phyloP scores from a whole-genome alignment of 1,284 basidiomycete genomes.

The Microbotryum saponariae region DNA sequence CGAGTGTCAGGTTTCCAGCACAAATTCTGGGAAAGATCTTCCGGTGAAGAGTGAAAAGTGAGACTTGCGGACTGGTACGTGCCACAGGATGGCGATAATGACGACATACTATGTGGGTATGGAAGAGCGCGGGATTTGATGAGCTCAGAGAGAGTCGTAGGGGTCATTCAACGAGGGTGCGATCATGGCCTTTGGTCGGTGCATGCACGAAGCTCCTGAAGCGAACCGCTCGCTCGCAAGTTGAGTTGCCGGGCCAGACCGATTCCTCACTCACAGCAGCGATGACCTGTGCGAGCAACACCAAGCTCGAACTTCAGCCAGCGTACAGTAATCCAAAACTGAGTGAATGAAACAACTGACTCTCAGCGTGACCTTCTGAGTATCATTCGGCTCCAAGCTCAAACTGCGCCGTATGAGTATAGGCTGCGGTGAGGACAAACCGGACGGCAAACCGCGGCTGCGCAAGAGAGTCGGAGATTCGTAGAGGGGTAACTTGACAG shows the following conservation, averaged over 20 bases:
- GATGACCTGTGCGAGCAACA: conserved; percentile 33
- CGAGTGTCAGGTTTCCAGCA: no score
- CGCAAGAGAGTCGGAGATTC: no score
- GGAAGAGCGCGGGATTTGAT: background rate
- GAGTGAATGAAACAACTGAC: no score
- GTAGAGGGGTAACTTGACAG: background rate
- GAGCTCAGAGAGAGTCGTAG: background rate
- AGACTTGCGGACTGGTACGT: conserved; percentile 61
- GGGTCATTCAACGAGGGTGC: no score
- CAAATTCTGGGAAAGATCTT: conserved; percentile 59
- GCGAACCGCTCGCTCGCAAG: no score
- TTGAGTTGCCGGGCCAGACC: no score
- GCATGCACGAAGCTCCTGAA: no score
- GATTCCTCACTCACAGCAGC: conserved; percentile 10
- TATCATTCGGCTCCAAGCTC: conserved; percentile 41
- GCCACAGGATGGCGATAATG: conserved; percentile 57
- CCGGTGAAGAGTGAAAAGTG: conserved; percentile 90
- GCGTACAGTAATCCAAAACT: conserved; percentile 55
- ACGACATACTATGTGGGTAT: conserved; percentile 51
- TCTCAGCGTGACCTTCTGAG: conserved; percentile 61
- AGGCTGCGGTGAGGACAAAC: no score
- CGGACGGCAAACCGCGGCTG: no score
- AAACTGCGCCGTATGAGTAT: background rate
- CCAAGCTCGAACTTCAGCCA: no score
- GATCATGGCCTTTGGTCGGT: no score